Evolutionary conservation across 192 early-diverging fungal species (phyloP).

Genomic region (Coemansia nantahalensis): DNA sequence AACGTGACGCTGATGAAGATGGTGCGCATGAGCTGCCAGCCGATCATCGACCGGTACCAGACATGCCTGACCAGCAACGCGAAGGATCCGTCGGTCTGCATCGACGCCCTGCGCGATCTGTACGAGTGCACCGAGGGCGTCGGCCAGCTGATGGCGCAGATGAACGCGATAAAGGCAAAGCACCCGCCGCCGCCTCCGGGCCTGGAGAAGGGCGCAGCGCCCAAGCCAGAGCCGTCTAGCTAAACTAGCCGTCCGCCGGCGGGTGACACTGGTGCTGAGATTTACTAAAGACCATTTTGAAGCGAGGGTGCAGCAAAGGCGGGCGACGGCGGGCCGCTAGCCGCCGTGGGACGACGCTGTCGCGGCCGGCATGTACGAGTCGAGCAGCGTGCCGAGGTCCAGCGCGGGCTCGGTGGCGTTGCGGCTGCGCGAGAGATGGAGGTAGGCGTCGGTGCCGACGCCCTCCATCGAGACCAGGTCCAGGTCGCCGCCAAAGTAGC

Average conservation of each 20-base stretch:
- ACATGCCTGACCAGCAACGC: slow-evolving; percentile 32
- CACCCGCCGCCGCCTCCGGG: neutral
- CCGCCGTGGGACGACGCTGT: too few relatives aligned
- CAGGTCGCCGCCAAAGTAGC: slow-evolving; percentile 66
- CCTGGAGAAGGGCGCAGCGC: too few relatives aligned
- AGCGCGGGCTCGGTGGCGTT: slow-evolving; percentile 29
- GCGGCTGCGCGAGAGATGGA: slow-evolving; percentile 50
- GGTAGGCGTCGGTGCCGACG: slow-evolving; percentile 60
- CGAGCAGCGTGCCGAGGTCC: slow-evolving; percentile 35
- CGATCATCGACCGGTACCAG: slow-evolving; percentile 47
- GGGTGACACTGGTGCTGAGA: too few relatives aligned
- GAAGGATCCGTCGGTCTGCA: slow-evolving; percentile 35
- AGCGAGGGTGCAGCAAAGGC: too few relatives aligned
- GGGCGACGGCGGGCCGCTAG: too few relatives aligned
- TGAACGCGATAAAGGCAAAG: slow-evolving; percentile 38
- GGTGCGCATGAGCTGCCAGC: slow-evolving; percentile 51
- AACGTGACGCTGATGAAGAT: slow-evolving; percentile 53
- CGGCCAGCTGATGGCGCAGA: slow-evolving; percentile 47
- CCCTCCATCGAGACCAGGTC: slow-evolving; percentile 66
- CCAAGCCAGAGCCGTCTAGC: too few relatives aligned
- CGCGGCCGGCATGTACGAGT: slow-evolving; percentile 10
- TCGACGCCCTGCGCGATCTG: slow-evolving; percentile 40
- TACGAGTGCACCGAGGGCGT: slow-evolving; percentile 54
- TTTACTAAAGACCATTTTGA: neutral
- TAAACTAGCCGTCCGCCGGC: too few relatives aligned